phyloP scores from a whole-genome alignment of 116 monocot species.

The Posidonia oceanica region DNA sequence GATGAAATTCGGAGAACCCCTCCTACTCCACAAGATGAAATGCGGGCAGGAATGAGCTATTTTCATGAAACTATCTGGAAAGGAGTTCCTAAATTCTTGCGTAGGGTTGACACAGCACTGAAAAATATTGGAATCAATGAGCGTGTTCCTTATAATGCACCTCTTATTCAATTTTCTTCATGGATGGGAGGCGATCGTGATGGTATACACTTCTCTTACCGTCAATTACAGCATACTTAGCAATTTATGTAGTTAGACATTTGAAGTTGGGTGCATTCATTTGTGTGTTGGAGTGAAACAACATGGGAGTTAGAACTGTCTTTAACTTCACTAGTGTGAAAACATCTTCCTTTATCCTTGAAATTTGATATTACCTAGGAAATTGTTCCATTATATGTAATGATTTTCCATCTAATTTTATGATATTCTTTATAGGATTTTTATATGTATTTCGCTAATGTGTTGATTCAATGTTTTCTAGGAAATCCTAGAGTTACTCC shows the following conservation, averaged over 20 bases:
- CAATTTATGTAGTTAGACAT: too few species aligned
- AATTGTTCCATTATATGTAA: too few species aligned
- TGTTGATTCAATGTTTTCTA: constrained; percentile 2
- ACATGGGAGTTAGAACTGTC: too few species aligned
- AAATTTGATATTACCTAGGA: too few species aligned
- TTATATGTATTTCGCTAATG: neutral
- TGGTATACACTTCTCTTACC: constrained; percentile 37
- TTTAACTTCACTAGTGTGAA: too few species aligned
- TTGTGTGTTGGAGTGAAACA: neutral
- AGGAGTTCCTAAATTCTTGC: constrained; percentile 92
- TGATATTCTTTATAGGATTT: neutral
- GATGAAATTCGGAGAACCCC: constrained; percentile 94
- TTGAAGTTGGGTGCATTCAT: too few species aligned
- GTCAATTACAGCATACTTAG: neutral
- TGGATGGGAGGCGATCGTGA: constrained; percentile 99
- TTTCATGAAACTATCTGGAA: constrained; percentile 99
- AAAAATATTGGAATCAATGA: constrained; percentile 93
- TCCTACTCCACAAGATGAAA: constrained; percentile 98
- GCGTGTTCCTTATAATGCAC: constrained; percentile 95
- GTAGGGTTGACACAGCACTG: constrained; percentile 86
- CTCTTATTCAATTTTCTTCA: constrained; percentile 96
- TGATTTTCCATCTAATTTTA: too few species aligned
- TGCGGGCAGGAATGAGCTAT: constrained; percentile 98
- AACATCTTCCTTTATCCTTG: too few species aligned
- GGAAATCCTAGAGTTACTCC: constrained; percentile 99